Percentiles rank a stretch among this genome's conserved stretches.
Evolutionary conservation across 257 asterid species (phyloP).

Genomic region (Thymus mandschuricus): DNA sequence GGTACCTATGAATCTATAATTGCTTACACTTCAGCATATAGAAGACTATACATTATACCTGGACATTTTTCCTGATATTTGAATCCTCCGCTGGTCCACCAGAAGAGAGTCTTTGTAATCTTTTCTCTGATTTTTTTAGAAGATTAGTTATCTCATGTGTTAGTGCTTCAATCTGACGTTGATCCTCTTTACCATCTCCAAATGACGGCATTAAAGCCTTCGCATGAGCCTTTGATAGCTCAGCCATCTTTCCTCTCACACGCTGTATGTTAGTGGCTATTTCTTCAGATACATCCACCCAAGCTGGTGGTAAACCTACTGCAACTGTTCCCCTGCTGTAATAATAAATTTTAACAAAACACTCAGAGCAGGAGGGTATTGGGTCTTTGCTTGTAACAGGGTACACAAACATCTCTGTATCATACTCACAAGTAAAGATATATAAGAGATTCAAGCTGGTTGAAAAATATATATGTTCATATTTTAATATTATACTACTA

Average conservation of each 20-base stretch:
- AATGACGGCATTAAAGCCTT: conserved; percentile 99
- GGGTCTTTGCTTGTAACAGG: conserved; percentile 12
- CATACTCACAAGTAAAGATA: conserved; percentile 20
- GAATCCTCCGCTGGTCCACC: conserved; percentile 96
- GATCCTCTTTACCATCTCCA: conserved; percentile 99
- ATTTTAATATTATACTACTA: not conserved
- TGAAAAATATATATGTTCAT: not conserved
- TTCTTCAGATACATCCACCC: conserved; percentile 99
- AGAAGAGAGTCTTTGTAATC: conserved; percentile 73
- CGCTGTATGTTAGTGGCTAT: conserved; percentile 80
- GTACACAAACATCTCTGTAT: not conserved
- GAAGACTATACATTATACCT: conserved; percentile 58
- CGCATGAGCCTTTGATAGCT: conserved; percentile 95
- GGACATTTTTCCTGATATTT: conserved; percentile 93
- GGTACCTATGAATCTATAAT: not conserved
- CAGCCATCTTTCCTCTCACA: conserved; percentile 74
- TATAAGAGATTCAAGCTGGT: not conserved
- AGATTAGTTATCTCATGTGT: conserved; percentile 93
- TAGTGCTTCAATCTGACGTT: conserved; percentile 80
- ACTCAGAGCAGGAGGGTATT: conserved; percentile 19
- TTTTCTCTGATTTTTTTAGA: conserved; percentile 77
- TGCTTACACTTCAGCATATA: conserved; percentile 1
- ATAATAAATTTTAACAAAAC: conserved; percentile 29
- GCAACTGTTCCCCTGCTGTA: conserved; percentile 82
- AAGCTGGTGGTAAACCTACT: conserved; percentile 95